phyloP scores from a whole-genome alignment of 257 asterid species.

The Scutellaria baicalensis region DNA sequence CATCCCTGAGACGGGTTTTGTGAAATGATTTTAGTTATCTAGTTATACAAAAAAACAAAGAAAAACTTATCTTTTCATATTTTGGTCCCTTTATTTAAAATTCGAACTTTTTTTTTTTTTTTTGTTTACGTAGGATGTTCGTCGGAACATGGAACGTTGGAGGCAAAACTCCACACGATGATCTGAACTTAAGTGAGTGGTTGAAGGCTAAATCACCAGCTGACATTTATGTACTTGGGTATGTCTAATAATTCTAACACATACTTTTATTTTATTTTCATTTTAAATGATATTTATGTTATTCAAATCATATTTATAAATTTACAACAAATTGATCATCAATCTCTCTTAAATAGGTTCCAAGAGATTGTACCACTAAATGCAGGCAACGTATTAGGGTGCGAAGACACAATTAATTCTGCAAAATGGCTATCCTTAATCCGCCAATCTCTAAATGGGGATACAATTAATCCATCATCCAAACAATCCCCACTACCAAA shows the following conservation, averaged over 20 bases:
- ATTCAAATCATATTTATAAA: no score
- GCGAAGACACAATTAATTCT: slow-evolving; percentile 59
- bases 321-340: no score
- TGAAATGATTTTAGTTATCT: no score
- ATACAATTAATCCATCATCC: neutral
- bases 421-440: slow-evolving; percentile 65
- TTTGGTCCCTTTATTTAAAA: no score
- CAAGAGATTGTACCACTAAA: slow-evolving; percentile 86
- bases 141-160: slow-evolving; percentile 97
- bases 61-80: no score
- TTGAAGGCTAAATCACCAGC: slow-evolving; percentile 40
- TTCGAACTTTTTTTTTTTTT: neutral
- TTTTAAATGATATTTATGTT: neutral
- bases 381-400: slow-evolving; percentile 70
- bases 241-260: neutral
- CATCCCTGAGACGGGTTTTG: no score
- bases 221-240: slow-evolving; percentile 86
- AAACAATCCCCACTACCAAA: neutral
- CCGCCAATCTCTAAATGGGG: slow-evolving; percentile 40
- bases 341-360: slow-evolving; percentile 33
- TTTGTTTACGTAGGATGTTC: slow-evolving; percentile 45
- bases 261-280: neutral
- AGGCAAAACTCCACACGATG: slow-evolving; percentile 65
- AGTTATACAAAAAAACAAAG: no score
- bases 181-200: slow-evolving; percentile 57